Base-by-base conservation (phyloP, 2,329 filamentous ascomycete genomes). In the Botrytis squamosa region DNA sequence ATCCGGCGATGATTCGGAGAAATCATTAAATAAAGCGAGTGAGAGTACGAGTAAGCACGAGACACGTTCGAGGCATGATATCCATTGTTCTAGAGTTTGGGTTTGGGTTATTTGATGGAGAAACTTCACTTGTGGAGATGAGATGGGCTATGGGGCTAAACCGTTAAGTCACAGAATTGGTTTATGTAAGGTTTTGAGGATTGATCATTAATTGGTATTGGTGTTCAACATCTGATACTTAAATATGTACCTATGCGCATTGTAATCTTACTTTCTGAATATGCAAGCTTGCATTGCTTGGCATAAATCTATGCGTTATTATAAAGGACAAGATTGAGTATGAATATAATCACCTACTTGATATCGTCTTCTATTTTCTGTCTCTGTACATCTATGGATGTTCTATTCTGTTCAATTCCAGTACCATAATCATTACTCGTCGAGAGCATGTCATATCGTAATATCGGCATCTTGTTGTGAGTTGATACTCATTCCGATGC, bases 1-100 rank as follows among this genome's bases (percentile, higher is more conserved):
- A 25, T 44, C 25, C 66, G 66, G 66, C 66, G 36, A 57, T 59
- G 66, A 44, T 69, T 69, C 66, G 66, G 66, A 49, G 49, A 68
- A 4, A 29, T 38, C 16, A 14, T 38, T 38, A 25, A 25, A 16
- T n/a, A 42, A 42, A 44, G 25, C 36, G 65, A 33, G 49, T n/a
- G 10, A 52, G 49, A 52, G 49, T 14, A 52, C 25, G 46, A 52
- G 46, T 16, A 52, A 52, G 49, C 25, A 52, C 25, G 25, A n/a
- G 12, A 25, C 49, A 52, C 44, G 44, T 49, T 46, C 20, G 44
- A 49, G 44, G 18, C 44, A 46, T 20, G 46, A 16, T 57, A n/a
- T 55, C 18, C 44, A 66, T 38, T 55, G 65, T 38, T 67, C 46
- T 52, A 67, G 22, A 52, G 33, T 55, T 52, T 18, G 12, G 29